These are phyloP conservation scores for Picochlorum sp. DNA, from an alignment of 139 green algal genomes.

Conservation along the genomic window DNA sequence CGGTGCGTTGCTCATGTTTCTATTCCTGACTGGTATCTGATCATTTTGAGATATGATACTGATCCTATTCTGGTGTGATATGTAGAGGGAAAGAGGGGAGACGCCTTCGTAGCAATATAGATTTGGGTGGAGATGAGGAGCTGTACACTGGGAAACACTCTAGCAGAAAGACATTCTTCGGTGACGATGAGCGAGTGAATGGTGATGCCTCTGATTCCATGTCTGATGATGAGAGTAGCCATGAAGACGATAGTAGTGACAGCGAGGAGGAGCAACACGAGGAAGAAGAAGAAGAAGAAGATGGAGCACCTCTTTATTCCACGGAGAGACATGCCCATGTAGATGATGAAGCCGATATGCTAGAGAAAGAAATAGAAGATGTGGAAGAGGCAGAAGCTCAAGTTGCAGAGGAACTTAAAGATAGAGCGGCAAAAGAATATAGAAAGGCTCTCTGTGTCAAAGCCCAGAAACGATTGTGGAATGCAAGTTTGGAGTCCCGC, in stretches of 20 bases:
- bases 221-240: neutral
- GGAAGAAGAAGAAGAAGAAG: neutral
- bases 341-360: slow-evolving; percentile 30
- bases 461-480: slow-evolving; percentile 48
- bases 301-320: neutral
- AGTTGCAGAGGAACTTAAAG: slow-evolving; percentile 12
- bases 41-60: neutral
- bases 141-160: slow-evolving; percentile 12
- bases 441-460: slow-evolving; percentile 34
- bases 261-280: neutral
- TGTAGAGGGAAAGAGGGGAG: neutral
- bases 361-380: slow-evolving; percentile 41
- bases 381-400: slow-evolving; percentile 23
- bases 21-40: neutral
- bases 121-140: slow-evolving; percentile 12
- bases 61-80: slow-evolving; percentile 1
- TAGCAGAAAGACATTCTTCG: neutral
- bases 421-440: slow-evolving; percentile 25
- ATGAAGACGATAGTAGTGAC: neutral
- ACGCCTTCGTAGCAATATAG: neutral
- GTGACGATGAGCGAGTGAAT: neutral
- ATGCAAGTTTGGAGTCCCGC: slow-evolving; percentile 51
- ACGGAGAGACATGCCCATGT: slow-evolving; percentile 2
- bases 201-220: too few relatives aligned
- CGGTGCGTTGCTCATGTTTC: neutral